These are phyloP conservation scores for Talaromyces sp. DNA, from an alignment of 2,329 filamentous ascomycete genomes.

Conservation along the genomic window DNA sequence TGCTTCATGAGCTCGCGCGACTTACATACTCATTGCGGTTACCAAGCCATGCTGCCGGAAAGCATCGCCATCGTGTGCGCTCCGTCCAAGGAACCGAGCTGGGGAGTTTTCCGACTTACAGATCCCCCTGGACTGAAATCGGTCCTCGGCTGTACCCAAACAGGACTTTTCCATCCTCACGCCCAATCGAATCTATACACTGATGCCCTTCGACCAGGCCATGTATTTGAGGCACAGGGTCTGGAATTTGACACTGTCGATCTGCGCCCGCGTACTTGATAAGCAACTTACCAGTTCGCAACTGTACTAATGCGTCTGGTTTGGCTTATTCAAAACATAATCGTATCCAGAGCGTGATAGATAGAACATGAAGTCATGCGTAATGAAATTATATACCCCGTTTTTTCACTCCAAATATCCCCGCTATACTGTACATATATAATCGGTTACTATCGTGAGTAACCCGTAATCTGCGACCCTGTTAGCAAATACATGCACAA, in stretches of 20 bases:
- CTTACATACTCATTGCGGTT: slow-evolving; percentile 87
- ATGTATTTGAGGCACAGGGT: slow-evolving; percentile 65
- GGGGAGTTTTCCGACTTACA: slow-evolving; percentile 88
- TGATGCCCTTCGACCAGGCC: slow-evolving; percentile 64
- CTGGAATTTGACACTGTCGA: slow-evolving; percentile 66
- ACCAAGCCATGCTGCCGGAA: slow-evolving; percentile 94
- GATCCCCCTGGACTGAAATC: slow-evolving; percentile 85
- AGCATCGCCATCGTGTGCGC: slow-evolving; percentile 96
- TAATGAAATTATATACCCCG: slow-evolving; percentile 1
- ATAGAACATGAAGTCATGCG: slow-evolving; percentile 3
- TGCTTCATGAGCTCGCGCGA: slow-evolving; percentile 97
- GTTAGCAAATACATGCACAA: background rate
- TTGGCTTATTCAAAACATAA: background rate
- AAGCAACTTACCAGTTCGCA: background rate
- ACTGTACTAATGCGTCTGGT: background rate
- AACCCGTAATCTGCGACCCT: background rate
- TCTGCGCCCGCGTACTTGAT: slow-evolving; percentile 36
- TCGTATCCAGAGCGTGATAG: background rate
- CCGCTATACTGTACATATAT: background rate
- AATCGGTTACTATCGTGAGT: background rate
- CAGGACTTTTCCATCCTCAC: slow-evolving; percentile 80
- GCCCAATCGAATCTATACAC: slow-evolving; percentile 70
- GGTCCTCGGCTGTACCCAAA: slow-evolving; percentile 73
- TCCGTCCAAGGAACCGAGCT: slow-evolving; percentile 68
- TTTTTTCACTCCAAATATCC: background rate